phyloP scores from a whole-genome alignment of 129 eudicot genomes.

The Heracleum sosnowskyi region DNA sequence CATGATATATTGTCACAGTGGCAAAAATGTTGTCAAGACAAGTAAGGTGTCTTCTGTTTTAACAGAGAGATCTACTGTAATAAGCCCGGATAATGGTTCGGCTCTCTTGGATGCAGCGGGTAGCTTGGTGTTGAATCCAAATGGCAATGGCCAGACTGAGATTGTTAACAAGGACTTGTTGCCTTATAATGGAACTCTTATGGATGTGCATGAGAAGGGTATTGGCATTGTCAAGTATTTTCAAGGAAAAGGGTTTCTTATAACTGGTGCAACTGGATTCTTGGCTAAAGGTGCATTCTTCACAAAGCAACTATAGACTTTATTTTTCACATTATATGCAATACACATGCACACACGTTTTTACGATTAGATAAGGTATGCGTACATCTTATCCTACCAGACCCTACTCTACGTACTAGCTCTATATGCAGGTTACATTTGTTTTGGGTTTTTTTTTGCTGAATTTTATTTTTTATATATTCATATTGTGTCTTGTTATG shows the following conservation, averaged over 20 bases:
- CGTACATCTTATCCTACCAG: neutral
- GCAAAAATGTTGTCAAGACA: slow-evolving; percentile 40
- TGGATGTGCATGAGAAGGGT: slow-evolving; percentile 49
- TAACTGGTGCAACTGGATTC: slow-evolving; percentile 95
- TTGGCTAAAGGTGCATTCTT: slow-evolving; percentile 68
- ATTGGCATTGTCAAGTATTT: slow-evolving; percentile 78
- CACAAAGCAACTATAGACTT: neutral
- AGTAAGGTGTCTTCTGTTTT: slow-evolving; percentile 35
- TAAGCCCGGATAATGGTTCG: slow-evolving; percentile 24
- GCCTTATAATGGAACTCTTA: slow-evolving; percentile 25
- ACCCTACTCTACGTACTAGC: too few relatives aligned
- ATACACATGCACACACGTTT: neutral
- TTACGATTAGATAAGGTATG: neutral
- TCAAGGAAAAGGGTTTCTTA: slow-evolving; percentile 56
- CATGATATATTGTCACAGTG: slow-evolving; percentile 53
- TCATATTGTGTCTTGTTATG: slow-evolving; percentile 2
- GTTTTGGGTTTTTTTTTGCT: neutral
- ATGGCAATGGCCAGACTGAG: slow-evolving; percentile 27
- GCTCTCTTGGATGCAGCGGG: slow-evolving; percentile 36
- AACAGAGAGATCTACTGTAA: slow-evolving; percentile 34
- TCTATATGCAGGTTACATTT: too few relatives aligned
- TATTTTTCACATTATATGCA: neutral
- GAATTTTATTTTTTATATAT: neutral
- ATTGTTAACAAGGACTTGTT: slow-evolving; percentile 31
- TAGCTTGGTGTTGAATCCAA: slow-evolving; percentile 46